Evolutionary conservation across 169 alveolate genomes (phyloP), one percentile per base, ranked within the genome.

Genomic region (Plasmodium chabaudi): DNA sequence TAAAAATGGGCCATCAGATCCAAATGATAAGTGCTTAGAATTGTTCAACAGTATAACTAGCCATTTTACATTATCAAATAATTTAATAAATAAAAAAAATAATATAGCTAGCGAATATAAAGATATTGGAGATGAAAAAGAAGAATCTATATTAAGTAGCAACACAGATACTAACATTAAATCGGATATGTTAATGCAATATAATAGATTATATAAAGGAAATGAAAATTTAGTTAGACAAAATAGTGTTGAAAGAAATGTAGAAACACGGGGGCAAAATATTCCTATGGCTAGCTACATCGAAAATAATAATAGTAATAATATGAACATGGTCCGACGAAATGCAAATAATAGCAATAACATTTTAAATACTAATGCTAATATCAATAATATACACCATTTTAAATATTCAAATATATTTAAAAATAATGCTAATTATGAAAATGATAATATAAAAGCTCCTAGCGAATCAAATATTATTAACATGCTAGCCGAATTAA

Each of bases 401-500:
- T 47, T 69, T 19, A 69, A 49, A n/a, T 69, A 46, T 19, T n/a
- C 79, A 5, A 44, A 69, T 2, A 21, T 47, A 47, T 69, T 69
- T 69, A 69, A 69, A 13, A 68, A 47, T 46, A 69, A 49, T 49
- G 13, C 19, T 49, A 21, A 15, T 19, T 47, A 69, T 23, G 51
- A 9, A 47, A 56, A 19, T 63, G 88, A 56, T 4, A 42, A 49
- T 27, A 19, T 34, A 7, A 77, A 77, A 56, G 63, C 77, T 56
- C 34, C 65, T 15, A 77, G 77, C 17, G 88, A 77, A 56, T 77
- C 88, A 2, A 77, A 77, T 25, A 49, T 77, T 10, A 55, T 63
- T 42, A 77, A 57, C 39, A 63, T 64, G 9, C 6, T 77, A 49
- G 10, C 51, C n/a, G 75, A 77, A 5, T 23, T 77, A 19, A 77